These are phyloP conservation scores for Blumeriella jaapii DNA, from an alignment of 2,329 filamentous ascomycete genomes.

Conservation along the genomic window DNA sequence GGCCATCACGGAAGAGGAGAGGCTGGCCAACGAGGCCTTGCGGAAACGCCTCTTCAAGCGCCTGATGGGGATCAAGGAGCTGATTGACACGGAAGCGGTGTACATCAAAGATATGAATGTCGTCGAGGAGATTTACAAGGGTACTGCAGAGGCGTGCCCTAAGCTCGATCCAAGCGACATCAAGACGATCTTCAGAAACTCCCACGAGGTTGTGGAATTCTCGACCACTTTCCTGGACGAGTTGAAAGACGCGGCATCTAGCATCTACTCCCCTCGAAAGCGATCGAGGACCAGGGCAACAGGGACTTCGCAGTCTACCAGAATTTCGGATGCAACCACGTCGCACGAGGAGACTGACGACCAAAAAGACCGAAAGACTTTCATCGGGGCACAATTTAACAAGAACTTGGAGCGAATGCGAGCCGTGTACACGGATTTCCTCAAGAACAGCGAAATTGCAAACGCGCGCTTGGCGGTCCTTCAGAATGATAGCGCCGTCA, in stretches of 20 bases:
- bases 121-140: slow-evolving; percentile 94
- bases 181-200: slow-evolving; percentile 86
- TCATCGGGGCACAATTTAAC: slow-evolving; percentile 23
- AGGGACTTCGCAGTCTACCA: slow-evolving; percentile 10
- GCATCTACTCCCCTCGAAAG: slow-evolving; percentile 58
- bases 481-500: slow-evolving; percentile 51
- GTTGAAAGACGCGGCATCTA: slow-evolving; percentile 68
- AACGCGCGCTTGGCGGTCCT: slow-evolving; percentile 50
- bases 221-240: slow-evolving; percentile 69
- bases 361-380: slow-evolving; percentile 25
- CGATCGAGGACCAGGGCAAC: slow-evolving; percentile 28
- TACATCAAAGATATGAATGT: slow-evolving; percentile 96
- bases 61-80: slow-evolving; percentile 76
- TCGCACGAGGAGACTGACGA: slow-evolving; percentile 22
- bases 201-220: slow-evolving; percentile 79
- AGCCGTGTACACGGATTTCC: slow-evolving; percentile 46
- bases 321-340: slow-evolving; percentile 19
- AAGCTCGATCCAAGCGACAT: slow-evolving; percentile 74
- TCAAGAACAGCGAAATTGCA: slow-evolving; percentile 51
- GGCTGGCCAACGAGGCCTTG: slow-evolving; percentile 40
- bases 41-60: slow-evolving; percentile 68
- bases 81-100: slow-evolving; percentile 83
- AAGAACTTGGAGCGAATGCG: slow-evolving; percentile 49
- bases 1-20: slow-evolving; percentile 25
- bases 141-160: slow-evolving; percentile 72